Conservation (phyloP, 2,329 filamentous ascomycete genomes). For the Microascus cirrosus region DNA sequence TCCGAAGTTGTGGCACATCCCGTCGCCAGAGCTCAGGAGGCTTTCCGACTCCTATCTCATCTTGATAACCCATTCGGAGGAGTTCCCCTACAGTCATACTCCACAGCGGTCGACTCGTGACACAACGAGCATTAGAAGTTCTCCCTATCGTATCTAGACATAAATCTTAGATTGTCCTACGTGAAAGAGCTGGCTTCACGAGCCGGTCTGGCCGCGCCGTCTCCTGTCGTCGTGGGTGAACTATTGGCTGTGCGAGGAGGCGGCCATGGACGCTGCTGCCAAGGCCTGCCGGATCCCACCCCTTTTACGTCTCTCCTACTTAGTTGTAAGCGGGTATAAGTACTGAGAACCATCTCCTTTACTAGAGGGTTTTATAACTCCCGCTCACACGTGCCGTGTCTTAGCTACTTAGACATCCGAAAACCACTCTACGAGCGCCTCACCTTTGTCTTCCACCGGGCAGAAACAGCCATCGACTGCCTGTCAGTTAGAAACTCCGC, state of each 20-base stretch:
- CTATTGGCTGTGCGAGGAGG: background rate
- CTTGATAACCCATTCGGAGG: too few species aligned
- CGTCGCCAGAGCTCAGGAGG: too few species aligned
- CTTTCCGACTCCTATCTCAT: too few species aligned
- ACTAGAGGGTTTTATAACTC: background rate
- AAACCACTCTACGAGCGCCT: background rate
- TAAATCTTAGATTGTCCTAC: background rate
- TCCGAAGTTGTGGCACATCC: too few species aligned
- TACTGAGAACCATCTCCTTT: background rate
- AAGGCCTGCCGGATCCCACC: background rate
- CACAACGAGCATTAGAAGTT: too few species aligned
- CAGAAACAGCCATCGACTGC: background rate
- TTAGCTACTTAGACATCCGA: background rate
- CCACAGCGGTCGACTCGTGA: too few species aligned
- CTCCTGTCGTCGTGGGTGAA: background rate
- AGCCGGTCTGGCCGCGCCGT: background rate
- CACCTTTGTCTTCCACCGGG: background rate
- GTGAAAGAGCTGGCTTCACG: background rate
- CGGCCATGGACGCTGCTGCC: background rate
- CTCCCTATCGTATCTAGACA: too few species aligned
- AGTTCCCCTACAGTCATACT: too few species aligned
- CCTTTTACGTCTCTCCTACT: background rate
- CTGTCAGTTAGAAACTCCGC: background rate
- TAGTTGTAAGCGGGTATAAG: background rate
- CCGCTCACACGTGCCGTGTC: background rate